Conservation (phyloP, 352 stramenopile species). For the Phytophthora agathidicida region DNA sequence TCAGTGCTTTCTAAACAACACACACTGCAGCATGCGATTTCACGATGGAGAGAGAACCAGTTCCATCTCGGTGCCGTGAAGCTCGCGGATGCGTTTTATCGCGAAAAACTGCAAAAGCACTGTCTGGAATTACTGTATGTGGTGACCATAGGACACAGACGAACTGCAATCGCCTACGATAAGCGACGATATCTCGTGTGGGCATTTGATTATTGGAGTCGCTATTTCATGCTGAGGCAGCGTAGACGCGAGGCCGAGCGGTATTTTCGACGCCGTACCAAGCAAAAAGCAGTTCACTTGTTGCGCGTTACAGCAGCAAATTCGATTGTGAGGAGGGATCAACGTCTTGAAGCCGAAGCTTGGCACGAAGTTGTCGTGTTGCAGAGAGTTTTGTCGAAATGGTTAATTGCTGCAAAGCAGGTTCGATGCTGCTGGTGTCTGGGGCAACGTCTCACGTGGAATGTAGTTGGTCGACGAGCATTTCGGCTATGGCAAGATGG, state of each 20-base stretch:
- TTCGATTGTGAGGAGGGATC: slow-evolving; percentile 4
- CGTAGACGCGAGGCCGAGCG: slow-evolving; percentile 11
- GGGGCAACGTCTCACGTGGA: slow-evolving; percentile 13
- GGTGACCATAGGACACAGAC: slow-evolving; percentile 11
- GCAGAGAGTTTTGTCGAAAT: slow-evolving; percentile 16
- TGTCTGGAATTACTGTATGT: slow-evolving; percentile 9
- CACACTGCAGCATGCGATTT: not conserved
- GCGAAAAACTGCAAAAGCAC: not conserved
- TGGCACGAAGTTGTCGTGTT: slow-evolving; percentile 30
- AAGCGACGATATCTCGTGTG: slow-evolving; percentile 5
- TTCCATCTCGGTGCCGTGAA: not conserved
- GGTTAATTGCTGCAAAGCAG: slow-evolving; percentile 8
- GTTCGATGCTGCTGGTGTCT: slow-evolving; percentile 6
- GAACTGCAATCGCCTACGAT: slow-evolving; percentile 6
- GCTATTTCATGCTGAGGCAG: slow-evolving; percentile 2
- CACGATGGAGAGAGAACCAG: slow-evolving; percentile 22
- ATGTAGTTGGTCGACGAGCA: slow-evolving; percentile 13
- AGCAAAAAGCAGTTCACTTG: slow-evolving; percentile 18
- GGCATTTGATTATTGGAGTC: slow-evolving; percentile 12
- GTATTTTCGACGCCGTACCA: slow-evolving; percentile 16
- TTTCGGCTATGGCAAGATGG: slow-evolving; percentile 20
- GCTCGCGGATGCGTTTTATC: slow-evolving; percentile 8
- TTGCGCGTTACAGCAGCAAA: slow-evolving; percentile 1
- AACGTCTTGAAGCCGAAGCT: slow-evolving; percentile 25
- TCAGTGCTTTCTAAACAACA: slow-evolving; percentile 2